phyloP scores from a whole-genome alignment of 2,329 filamentous ascomycete species.

The Sodiomyces alkalinus region DNA sequence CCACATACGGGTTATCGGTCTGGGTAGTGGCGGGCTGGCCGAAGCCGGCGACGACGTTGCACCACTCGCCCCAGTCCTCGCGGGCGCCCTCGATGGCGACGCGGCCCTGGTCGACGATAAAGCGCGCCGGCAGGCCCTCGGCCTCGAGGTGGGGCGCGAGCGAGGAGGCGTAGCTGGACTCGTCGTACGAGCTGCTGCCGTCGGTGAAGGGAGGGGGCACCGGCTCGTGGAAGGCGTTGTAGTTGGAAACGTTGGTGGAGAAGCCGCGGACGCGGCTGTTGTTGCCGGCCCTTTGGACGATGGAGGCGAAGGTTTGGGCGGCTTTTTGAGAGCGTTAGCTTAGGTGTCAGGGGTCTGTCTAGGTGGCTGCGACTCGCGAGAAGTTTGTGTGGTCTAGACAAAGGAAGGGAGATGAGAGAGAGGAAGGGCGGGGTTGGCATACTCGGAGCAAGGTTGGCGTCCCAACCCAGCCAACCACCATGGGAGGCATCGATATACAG shows the following conservation, averaged over 20 bases:
- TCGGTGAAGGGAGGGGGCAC: slow-evolving; percentile 24
- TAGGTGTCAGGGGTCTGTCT: too few relatives aligned
- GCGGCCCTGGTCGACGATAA: slow-evolving; percentile 30
- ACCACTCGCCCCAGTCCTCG: slow-evolving; percentile 26
- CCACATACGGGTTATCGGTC: slow-evolving; percentile 20
- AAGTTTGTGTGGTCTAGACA: too few relatives aligned
- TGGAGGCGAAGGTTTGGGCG: slow-evolving; percentile 22
- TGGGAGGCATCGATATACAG: slow-evolving; percentile 28
- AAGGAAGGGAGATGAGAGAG: too few relatives aligned
- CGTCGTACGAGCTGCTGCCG: slow-evolving; percentile 23
- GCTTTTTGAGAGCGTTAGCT: slow-evolving; percentile 13
- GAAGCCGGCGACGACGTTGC: slow-evolving; percentile 25
- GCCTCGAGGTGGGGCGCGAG: slow-evolving; percentile 21
- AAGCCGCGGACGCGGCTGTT: slow-evolving; percentile 21
- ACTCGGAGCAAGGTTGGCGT: slow-evolving; percentile 20
- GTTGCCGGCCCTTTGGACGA: slow-evolving; percentile 18
- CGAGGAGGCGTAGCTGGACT: slow-evolving; percentile 22
- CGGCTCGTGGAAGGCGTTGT: slow-evolving; percentile 20
- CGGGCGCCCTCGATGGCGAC: slow-evolving; percentile 20
- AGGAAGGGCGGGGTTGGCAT: too few relatives aligned
- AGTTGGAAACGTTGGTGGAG: slow-evolving; percentile 29
- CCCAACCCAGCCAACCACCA: slow-evolving; percentile 27
- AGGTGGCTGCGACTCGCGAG: too few relatives aligned
- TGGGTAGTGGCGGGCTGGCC: slow-evolving; percentile 20
- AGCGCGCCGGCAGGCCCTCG: slow-evolving; percentile 23